Percentiles rank a stretch among this genome's conserved stretches.
These are phyloP conservation scores for Phytophthora pistaciae DNA, from an alignment of 352 stramenopile genomes.

Conservation along the genomic window DNA sequence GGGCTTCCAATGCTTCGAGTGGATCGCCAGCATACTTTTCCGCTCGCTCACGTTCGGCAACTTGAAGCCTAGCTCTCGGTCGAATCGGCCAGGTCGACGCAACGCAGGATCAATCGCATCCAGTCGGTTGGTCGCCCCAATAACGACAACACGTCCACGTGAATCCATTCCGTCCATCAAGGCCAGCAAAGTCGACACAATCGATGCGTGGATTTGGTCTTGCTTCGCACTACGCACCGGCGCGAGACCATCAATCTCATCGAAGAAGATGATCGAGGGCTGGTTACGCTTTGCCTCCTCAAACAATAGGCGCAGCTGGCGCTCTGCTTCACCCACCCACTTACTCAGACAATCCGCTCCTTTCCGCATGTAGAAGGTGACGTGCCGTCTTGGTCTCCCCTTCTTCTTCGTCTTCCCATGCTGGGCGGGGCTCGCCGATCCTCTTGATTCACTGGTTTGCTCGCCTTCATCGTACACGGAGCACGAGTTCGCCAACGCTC, in stretches of 20 bases:
- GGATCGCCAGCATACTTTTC: constrained; percentile 89
- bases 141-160: constrained; percentile 95
- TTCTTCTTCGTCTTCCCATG: constrained; percentile 19
- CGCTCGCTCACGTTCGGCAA: constrained; percentile 86
- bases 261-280: constrained; percentile 96
- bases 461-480: constrained; percentile 39
- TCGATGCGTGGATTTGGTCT: constrained; percentile 94
- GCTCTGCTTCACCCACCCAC: constrained; percentile 94
- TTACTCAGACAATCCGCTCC: constrained; percentile 92
- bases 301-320: constrained; percentile 92
- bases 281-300: constrained; percentile 91
- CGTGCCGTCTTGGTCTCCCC: constrained; percentile 51
- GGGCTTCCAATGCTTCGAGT: constrained; percentile 91
- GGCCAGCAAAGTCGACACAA: constrained; percentile 93
- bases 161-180: constrained; percentile 93
- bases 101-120: constrained; percentile 96
- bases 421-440: neutral
- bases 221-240: constrained; percentile 93
- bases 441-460: constrained; percentile 6
- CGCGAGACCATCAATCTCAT: constrained; percentile 94
- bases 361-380: constrained; percentile 96
- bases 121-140: constrained; percentile 98
- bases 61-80: constrained; percentile 92
- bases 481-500: constrained; percentile 91
- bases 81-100: constrained; percentile 93